Base-by-base conservation (phyloP, 2,329 filamentous ascomycete species). In the Alternaria sp. region DNA sequence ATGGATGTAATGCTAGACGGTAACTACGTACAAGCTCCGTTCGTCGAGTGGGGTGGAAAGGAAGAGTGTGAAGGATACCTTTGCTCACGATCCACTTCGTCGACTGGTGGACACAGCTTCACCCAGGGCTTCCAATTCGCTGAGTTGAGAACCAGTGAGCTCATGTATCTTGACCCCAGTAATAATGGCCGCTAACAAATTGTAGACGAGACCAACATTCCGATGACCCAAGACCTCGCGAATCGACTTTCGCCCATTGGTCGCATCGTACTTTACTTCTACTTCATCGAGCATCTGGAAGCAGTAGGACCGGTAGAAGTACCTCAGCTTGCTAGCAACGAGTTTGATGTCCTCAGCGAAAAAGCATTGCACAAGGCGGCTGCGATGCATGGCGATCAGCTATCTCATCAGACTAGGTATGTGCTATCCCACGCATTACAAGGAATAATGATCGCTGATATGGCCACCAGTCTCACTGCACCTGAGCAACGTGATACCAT, bases 21-120 rank as follows among this genome's bases (percentile, higher is more conserved):
- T 17, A 36, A 58, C 23, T 61, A 62, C 6, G 43, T 62, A 4
- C 50, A 50, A 25, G 60, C 45, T 6, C 60, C 60, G 1, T 62
- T 50, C 15, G 3, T 43, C 3, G 55, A 54, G 6, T 45, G 49
- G 28, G 60, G 55, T 15, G 43, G 50, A 0, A 59, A 55, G 15
- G 49, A 62, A 30, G 50, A 32, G 1, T 59, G 55, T 23, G 55
- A 62, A 23, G 55, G 60, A 8, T 62, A 62, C 19, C 12, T 26
- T 13, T 62, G 52, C 13, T 45, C 19, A 8, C 40, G 57, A 21
- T 57, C 44, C 7, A 59, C 30, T 15, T 55, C 52, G 5, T 28
- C 26, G 5, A 40, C 15, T 15, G 25, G 53, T 1, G 55, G 44
- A n/a, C 54, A 23, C 10, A 45, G 43, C 43, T 57, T 47, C 3